Percentiles rank a stretch among this genome's conserved stretches.
Conservation (phyloP, 345 rosid genomes). For the Salix purpurea region DNA sequence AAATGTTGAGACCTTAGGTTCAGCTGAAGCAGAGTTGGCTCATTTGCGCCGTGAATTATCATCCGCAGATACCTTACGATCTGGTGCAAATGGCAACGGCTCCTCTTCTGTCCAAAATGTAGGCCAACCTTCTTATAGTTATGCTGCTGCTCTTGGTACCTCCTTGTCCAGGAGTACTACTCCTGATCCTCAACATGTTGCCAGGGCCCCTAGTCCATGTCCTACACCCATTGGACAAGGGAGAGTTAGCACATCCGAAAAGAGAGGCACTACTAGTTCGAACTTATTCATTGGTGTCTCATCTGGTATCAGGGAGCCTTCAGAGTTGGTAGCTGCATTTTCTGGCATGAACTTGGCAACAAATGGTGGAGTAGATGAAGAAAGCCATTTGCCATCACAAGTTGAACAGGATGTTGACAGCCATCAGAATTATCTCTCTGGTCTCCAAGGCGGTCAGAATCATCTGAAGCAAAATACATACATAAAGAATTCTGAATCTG, state of each 20-base stretch:
- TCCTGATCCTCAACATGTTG: conserved; percentile 78
- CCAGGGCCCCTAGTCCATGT: conserved; percentile 86
- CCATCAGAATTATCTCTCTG: conserved; percentile 45
- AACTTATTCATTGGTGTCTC: conserved; percentile 53
- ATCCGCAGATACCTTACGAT: conserved; percentile 32
- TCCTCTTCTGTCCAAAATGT: conserved; percentile 43
- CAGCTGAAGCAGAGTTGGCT: conserved; percentile 50
- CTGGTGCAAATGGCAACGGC: conserved; percentile 45
- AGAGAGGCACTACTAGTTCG: conserved; percentile 46
- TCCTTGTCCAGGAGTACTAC: conserved; percentile 79
- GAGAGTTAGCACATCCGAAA: conserved; percentile 51
- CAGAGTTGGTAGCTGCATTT: conserved; percentile 57
- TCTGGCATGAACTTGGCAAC: conserved; percentile 63
- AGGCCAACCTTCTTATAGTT: conserved; percentile 54
- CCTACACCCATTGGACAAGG: conserved; percentile 79
- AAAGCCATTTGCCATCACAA: conserved; percentile 29
- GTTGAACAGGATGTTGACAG: conserved; percentile 43
- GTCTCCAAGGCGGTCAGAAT: conserved; percentile 40
- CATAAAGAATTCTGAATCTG: conserved; percentile 35
- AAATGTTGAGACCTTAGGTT: conserved; percentile 33
- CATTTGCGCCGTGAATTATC: conserved; percentile 36
- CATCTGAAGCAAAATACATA: conserved; percentile 38
- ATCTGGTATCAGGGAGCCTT: conserved; percentile 48
- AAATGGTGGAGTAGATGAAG: conserved; percentile 41
- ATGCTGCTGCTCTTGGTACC: conserved; percentile 77